phyloP scores from a whole-genome alignment of 495 filamentous ascomycete genomes.

The Mytilinidion resinicola region DNA sequence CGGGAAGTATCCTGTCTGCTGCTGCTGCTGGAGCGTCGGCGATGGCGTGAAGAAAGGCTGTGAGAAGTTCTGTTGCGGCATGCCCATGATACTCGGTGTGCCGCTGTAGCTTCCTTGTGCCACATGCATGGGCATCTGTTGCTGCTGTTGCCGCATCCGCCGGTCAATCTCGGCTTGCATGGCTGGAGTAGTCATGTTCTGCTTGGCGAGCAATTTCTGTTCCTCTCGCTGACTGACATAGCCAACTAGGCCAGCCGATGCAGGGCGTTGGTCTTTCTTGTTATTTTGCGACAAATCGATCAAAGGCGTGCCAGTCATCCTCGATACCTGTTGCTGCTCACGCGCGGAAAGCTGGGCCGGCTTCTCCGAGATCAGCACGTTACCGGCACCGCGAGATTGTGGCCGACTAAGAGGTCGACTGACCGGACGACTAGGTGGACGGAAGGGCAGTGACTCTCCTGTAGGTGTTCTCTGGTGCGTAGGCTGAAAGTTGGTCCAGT shows the following conservation, averaged over 20 bases:
- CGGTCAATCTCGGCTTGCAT: constrained; percentile 27
- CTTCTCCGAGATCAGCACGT: constrained; percentile 11
- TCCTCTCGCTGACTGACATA: constrained; percentile 24
- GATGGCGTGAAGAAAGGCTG: constrained; percentile 12
- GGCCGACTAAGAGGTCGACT: constrained; percentile 27
- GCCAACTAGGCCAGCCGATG: constrained; percentile 17
- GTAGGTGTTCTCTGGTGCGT: constrained; percentile 3
- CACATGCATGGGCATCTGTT: constrained; percentile 21
- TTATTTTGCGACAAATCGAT: constrained; percentile 14
- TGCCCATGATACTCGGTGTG: constrained; percentile 15
- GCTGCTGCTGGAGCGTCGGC: constrained; percentile 17
- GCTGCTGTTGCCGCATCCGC: constrained; percentile 22
- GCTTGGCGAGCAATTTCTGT: constrained; percentile 20
- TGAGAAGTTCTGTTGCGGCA: constrained; percentile 5
- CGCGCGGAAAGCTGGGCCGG: constrained; percentile 70
- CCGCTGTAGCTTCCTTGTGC: constrained; percentile 8
- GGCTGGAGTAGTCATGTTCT: constrained; percentile 13
- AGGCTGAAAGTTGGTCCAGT: constrained; percentile 41
- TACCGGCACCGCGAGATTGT: constrained; percentile 28
- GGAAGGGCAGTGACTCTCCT: constrained; percentile 13
- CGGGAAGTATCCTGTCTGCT: constrained; percentile 21
- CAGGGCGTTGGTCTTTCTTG: constrained; percentile 14
- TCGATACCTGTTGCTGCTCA: constrained; percentile 89
- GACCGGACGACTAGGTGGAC: constrained; percentile 19
- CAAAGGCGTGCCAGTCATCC: constrained; percentile 74